These are phyloP conservation scores for Juglanconis sp. DNA, from an alignment of 2,329 filamentous ascomycete genomes.

Conservation along the genomic window DNA sequence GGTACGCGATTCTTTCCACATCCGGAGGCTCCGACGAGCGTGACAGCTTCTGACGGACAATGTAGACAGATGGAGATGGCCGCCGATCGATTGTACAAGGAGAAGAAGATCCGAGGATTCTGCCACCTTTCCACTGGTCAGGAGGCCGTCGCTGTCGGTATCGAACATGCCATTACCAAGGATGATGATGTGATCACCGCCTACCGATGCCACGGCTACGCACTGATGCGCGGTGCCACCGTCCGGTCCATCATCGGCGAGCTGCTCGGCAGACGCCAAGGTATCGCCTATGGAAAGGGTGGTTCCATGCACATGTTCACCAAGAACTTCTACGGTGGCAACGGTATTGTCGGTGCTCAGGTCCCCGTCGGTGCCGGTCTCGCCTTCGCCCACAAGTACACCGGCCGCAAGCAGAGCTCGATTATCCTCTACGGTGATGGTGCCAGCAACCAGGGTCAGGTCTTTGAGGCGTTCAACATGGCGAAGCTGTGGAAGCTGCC, in stretches of 20 bases:
- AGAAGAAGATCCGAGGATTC: constrained; percentile 99
- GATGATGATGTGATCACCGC: constrained; percentile 94
- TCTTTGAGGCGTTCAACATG: constrained; percentile 99
- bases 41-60: constrained; percentile 13
- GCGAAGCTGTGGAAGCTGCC: constrained; percentile 98
- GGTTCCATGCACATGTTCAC: constrained; percentile 99
- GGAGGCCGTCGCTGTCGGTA: constrained; percentile 94
- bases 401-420: constrained; percentile 77
- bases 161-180: constrained; percentile 91
- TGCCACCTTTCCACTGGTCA: constrained; percentile 97
- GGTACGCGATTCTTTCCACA: constrained; percentile 55
- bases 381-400: constrained; percentile 96
- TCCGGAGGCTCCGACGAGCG: neutral
- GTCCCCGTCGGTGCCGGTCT: constrained; percentile 95
- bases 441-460: constrained; percentile 98
- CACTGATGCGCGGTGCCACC: constrained; percentile 88
- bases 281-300: constrained; percentile 98
- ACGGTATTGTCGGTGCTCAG: constrained; percentile 98
- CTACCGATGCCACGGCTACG: constrained; percentile 98
- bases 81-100: constrained; percentile 97
- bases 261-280: constrained; percentile 88
- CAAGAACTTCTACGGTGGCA: constrained; percentile 96
- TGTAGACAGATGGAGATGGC: constrained; percentile 98
- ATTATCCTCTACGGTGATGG: constrained; percentile 95
- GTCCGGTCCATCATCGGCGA: constrained; percentile 94